Evolutionary conservation across 1,284 basidiomycete genomes (phyloP).

Genomic region (Tilletia walkeri): DNA sequence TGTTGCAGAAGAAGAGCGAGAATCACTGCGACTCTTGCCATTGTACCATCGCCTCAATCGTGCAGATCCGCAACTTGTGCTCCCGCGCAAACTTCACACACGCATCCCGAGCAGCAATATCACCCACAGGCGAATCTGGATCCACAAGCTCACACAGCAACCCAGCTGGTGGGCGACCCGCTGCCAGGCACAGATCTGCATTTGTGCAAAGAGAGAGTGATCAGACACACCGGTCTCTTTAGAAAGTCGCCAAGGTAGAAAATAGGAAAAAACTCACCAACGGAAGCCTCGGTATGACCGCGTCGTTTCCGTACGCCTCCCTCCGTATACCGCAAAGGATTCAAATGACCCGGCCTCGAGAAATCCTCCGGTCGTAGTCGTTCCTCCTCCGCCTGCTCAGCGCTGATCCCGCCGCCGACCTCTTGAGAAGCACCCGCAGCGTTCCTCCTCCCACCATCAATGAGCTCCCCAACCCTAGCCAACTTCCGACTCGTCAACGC

Average conservation of each 20-base stretch:
- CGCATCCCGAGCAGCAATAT: slow-evolving; percentile 94
- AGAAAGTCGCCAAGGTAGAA: not conserved
- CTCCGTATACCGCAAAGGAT: slow-evolving; percentile 79
- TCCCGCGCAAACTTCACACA: slow-evolving; percentile 86
- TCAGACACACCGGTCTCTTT: not conserved
- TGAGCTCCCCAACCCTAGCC: slow-evolving; percentile 59
- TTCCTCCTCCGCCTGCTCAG: slow-evolving; percentile 12
- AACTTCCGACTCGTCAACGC: slow-evolving; percentile 80
- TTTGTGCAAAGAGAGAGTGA: not conserved
- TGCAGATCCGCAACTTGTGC: slow-evolving; percentile 90
- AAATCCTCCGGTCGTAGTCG: slow-evolving; percentile 65
- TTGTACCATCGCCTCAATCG: slow-evolving; percentile 69
- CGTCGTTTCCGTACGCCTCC: slow-evolving; percentile 80
- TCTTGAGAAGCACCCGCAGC: not conserved
- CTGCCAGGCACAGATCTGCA: slow-evolving; percentile 76
- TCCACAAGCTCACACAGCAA: slow-evolving; percentile 94
- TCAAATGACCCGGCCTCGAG: slow-evolving; percentile 89
- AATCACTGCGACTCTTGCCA: slow-evolving; percentile 35
- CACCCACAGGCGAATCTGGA: slow-evolving; percentile 76
- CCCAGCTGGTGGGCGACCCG: slow-evolving; percentile 74
- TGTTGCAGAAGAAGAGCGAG: no score
- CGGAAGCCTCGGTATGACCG: slow-evolving; percentile 89
- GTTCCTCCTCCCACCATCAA: not conserved
- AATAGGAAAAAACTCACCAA: slow-evolving; percentile 60
- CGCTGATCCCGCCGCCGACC: not conserved